phyloP scores from a whole-genome alignment of 805 yeast genomes.

The Saccharomycopsis synnaedendra region DNA sequence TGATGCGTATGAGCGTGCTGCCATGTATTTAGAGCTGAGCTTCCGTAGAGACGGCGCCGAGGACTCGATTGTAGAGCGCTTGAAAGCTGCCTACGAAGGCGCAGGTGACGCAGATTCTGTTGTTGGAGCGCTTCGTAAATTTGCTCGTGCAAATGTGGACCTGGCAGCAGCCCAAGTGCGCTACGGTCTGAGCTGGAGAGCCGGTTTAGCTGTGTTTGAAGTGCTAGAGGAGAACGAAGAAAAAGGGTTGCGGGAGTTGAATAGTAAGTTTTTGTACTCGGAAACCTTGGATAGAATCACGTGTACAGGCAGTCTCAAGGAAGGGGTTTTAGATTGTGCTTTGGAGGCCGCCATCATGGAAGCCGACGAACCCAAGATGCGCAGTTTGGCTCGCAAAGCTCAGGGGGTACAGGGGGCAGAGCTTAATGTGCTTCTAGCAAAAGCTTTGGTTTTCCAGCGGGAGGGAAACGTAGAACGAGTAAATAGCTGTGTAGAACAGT shows the following conservation, averaged over 20 bases:
- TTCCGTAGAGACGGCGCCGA: conserved; percentile 29
- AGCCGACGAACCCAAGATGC: conserved; percentile 28
- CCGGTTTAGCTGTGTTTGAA: conserved; percentile 78
- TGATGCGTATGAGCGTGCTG: conserved; percentile 78
- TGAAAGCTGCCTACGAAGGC: conserved; percentile 77
- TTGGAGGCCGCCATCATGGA: conserved; percentile 63
- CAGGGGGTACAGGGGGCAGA: conserved; percentile 20
- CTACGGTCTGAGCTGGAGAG: conserved; percentile 75
- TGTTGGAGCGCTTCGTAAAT: conserved; percentile 70
- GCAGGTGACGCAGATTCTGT: conserved; percentile 85
- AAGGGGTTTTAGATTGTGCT: conserved; percentile 39
- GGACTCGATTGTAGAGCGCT: conserved; percentile 26
- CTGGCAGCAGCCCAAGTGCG: conserved; percentile 75
- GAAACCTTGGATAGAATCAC: conserved; percentile 37
- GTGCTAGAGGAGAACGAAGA: conserved; percentile 35
- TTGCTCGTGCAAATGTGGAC: conserved; percentile 57
- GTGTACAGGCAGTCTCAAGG: conserved; percentile 19
- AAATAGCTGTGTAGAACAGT: conserved; percentile 30
- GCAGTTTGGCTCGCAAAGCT: no score
- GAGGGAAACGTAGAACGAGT: conserved; percentile 26
- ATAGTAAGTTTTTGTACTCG: conserved; percentile 66
- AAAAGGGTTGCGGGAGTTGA: conserved; percentile 57
- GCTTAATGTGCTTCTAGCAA: conserved; percentile 55
- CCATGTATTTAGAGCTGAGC: conserved; percentile 74
- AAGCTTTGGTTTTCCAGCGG: conserved; percentile 39